Evolutionary conservation across 148 eudicot genomes (phyloP).

Genomic region (Chenopodium quinoa): DNA sequence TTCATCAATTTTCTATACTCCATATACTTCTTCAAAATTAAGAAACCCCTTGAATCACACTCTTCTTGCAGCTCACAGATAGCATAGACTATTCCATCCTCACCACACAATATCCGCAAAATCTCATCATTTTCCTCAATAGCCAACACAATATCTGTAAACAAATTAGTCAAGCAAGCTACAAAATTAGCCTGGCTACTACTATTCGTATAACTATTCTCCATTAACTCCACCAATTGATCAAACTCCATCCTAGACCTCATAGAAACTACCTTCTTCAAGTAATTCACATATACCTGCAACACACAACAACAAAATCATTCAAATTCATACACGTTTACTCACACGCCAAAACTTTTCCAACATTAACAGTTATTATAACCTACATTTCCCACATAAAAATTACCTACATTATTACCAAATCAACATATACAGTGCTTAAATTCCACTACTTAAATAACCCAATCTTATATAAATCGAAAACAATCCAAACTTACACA

Average conservation of each 20-base stretch:
- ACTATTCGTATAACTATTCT: constrained; percentile 30
- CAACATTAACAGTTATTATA: not conserved
- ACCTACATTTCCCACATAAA: not conserved
- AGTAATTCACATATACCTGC: constrained; percentile 77
- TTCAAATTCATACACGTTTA: not conserved
- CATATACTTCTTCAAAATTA: constrained; percentile 81
- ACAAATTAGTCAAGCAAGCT: constrained; percentile 77
- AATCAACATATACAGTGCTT: not conserved
- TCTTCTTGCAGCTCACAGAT: constrained; percentile 93
- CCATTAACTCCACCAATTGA: constrained; percentile 65
- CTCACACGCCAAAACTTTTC: not conserved
- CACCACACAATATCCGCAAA: constrained; percentile 76
- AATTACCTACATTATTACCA: too few relatives aligned
- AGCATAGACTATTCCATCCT: constrained; percentile 88
- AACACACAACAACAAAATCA: constrained; percentile 23
- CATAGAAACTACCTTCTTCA: constrained; percentile 76
- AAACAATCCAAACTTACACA: too few relatives aligned
- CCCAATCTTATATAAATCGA: too few relatives aligned
- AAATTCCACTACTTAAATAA: too few relatives aligned
- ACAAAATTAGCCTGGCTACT: constrained; percentile 55
- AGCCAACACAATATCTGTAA: constrained; percentile 85
- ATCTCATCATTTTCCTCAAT: constrained; percentile 82
- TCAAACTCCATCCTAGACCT: constrained; percentile 83
- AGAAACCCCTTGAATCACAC: constrained; percentile 83
- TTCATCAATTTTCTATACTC: constrained; percentile 69